Evolutionary conservation across 1,284 basidiomycete genomes (phyloP).

Genomic region (Leccinum pachyderme): DNA sequence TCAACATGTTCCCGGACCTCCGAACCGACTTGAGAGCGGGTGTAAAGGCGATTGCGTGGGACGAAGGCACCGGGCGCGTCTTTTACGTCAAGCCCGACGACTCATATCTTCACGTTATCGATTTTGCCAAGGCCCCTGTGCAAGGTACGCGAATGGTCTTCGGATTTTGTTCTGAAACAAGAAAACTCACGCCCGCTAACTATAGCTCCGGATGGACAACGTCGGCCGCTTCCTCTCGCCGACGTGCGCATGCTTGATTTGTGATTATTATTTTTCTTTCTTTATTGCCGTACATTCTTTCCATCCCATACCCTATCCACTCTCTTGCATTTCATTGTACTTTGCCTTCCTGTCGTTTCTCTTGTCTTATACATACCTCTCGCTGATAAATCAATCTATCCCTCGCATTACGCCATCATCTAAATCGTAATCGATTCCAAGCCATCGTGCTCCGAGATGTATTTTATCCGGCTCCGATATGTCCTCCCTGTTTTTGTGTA

Average conservation of each 20-base stretch:
- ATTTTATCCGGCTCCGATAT: conserved; percentile 27
- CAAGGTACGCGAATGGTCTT: conserved; percentile 31
- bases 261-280: conserved; percentile 10
- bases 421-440: conserved; percentile 47
- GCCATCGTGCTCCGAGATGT: conserved; percentile 41
- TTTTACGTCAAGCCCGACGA: conserved; percentile 35
- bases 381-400: neutral
- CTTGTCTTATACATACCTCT: neutral
- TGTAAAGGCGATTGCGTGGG: conserved; percentile 39
- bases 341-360: conserved; percentile 9
- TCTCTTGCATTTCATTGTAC: neutral
- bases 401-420: conserved; percentile 47
- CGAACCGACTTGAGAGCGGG: conserved; percentile 21
- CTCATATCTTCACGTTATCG: conserved; percentile 34
- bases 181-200: neutral
- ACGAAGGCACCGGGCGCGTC: conserved; percentile 43
- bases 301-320: neutral
- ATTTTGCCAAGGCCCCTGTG: conserved; percentile 38
- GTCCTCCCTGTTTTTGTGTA: conserved; percentile 30
- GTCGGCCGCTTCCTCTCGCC: conserved; percentile 30
- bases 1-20: conserved; percentile 22
- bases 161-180: neutral
- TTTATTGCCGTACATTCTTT: neutral
- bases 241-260: conserved; percentile 35
- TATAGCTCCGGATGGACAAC: conserved; percentile 31